Evolutionary conservation across 257 asterid species (phyloP), one percentile per base, ranked within the genome.

Genomic region (Plantago elongata): DNA sequence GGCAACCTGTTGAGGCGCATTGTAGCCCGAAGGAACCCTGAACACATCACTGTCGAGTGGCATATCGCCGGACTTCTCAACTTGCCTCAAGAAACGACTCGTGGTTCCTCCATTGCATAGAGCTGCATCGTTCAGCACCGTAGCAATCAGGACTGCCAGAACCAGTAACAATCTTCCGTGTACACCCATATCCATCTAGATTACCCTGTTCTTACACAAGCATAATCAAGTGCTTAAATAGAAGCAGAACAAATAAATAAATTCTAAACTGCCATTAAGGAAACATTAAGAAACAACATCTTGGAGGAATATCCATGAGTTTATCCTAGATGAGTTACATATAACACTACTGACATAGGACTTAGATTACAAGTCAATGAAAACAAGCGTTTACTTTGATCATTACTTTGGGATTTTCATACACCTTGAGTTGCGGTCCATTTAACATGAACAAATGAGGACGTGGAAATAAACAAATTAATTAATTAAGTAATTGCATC

Each of bases 1-100:
- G 18, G 27, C 27, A 3, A 92, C 97, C 95, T 88, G 98, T 73
- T 89, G 96, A 57, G 98, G 98, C 52, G 95, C 94, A 82, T 91
- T 91, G 71, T 83, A 73, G 73, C 97, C 97, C 37, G 78, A 76
- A 74, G 98, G 98, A 16, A 72, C 79, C 45, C 71, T 38, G 78
- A 92, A 92, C 29, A 89, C 98, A 58, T 89, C 97, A 46, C 95
- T 84, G 4, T 86, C 86, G 3, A 88, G 74, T 6, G 96, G 95
- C 95, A 92, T 86, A 74, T 88, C 97, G 0, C 51, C 56, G 29
- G 78, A 72, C 68, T 78, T 76, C 75, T 83, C 85, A 22, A 61
- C 75, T 17, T 72, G 76, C 73, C 98, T 83, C 50, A 80, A 75
- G 51, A 86, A 92, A 47, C 75, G 68, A 43, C 97, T 89, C 9